Base-by-base conservation (phyloP, 78 protist genomes). In the Guillardia theta region DNA sequence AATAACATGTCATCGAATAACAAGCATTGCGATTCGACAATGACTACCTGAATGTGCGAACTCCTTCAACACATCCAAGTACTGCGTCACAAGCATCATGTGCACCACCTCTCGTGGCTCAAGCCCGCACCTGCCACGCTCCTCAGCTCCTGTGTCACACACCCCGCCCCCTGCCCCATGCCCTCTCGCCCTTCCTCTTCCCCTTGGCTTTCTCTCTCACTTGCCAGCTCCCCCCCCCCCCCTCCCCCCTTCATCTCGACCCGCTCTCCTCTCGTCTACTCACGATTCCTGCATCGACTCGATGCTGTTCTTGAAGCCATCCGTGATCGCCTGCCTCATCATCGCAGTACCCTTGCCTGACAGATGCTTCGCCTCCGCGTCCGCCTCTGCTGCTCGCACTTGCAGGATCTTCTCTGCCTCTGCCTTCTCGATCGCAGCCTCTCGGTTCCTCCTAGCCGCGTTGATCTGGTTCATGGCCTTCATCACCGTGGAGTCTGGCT, bases 31-130 rank as follows among this genome's bases (percentile, higher is more conserved):
- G n/a, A n/a, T n/a, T n/a, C n/a, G n/a, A n/a, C n/a, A n/a, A n/a
- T n/a, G n/a, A n/a, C n/a, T 37, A 22, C 90, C 90, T 22, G 50
- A 12, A 30, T 78, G 44, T 78, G 90, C 90, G 33, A 78, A 43
- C 1, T 78, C 39, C 50, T 78, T 78, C 1, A 78, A 48, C n/a
- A 78, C 90, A 48, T 78, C 90, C 50, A 78, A 48, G 48, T 78
- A 78, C 90, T 78, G 90, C 3, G 90, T 78, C 24, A 36, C 8
- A 36, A 78, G 10, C 90, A 78, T 78, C 90, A 78, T 43, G 90
- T 78, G 50, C 45, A 78, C 90, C n/a, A 78, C 83, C 83, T 70
- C 83, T 12, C 83, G 83, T 43, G 83, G 83, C 41, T 70, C 83
- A 12, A 70, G 83, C 83, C 83, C 83, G 6, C 83, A 70, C 27